Conservation (phyloP, 345 rosid species). For the Linum lewisii region DNA sequence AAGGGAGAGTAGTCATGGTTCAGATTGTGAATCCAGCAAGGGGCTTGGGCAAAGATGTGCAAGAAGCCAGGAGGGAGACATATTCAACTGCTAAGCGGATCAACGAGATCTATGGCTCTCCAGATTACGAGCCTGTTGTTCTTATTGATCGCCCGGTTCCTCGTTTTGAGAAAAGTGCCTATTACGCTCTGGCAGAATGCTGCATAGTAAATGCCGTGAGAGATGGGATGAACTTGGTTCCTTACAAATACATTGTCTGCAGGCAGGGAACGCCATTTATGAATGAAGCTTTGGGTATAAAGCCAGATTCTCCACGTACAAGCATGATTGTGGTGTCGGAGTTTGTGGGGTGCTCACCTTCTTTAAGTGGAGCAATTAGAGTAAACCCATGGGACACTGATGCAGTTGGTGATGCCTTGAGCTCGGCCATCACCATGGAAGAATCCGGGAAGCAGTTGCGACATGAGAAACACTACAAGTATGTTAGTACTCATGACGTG, state of each 20-base stretch:
- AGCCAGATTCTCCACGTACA: slow-evolving; percentile 22
- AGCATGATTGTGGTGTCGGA: slow-evolving; percentile 75
- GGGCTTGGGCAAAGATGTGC: slow-evolving; percentile 66
- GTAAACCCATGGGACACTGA: slow-evolving; percentile 79
- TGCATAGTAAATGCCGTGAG: slow-evolving; percentile 72
- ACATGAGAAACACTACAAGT: slow-evolving; percentile 77
- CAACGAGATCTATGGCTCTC: slow-evolving; percentile 38
- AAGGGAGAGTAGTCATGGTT: slow-evolving; percentile 52
- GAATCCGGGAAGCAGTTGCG: slow-evolving; percentile 53
- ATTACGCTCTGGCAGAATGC: slow-evolving; percentile 61
- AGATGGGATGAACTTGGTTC: slow-evolving; percentile 86
- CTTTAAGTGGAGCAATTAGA: slow-evolving; percentile 77
- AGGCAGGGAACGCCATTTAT: slow-evolving; percentile 60
- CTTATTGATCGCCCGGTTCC: slow-evolving; percentile 33
- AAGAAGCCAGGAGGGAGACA: slow-evolving; percentile 39
- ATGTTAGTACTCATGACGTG: slow-evolving; percentile 70
- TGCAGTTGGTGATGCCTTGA: slow-evolving; percentile 54
- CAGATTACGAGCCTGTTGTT: slow-evolving; percentile 59
- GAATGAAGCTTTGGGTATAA: slow-evolving; percentile 42
- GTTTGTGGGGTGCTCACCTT: slow-evolving; percentile 85
- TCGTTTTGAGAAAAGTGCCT: slow-evolving; percentile 52
- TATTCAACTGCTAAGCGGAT: slow-evolving; percentile 31
- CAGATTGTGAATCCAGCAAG: slow-evolving; percentile 82
- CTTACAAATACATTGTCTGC: slow-evolving; percentile 66
- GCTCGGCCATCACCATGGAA: slow-evolving; percentile 31